Evolutionary conservation across 148 eudicot genomes (phyloP).

Genomic region (Pharnaceum exiguum): DNA sequence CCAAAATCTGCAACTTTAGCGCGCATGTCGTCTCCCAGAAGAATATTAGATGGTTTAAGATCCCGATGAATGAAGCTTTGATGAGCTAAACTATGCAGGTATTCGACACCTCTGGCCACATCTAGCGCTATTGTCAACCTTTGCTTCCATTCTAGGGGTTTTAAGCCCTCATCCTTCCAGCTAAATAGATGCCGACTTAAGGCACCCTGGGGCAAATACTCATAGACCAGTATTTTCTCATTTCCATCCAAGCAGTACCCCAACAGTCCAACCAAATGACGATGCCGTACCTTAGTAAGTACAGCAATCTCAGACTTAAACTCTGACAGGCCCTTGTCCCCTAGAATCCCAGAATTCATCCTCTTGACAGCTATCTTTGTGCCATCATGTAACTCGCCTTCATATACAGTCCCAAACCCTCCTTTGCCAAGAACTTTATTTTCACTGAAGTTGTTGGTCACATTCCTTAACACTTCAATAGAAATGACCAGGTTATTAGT

Average conservation of each 20-base stretch:
- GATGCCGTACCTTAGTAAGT: conserved; percentile 64
- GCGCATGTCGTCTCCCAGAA: conserved; percentile 67
- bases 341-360: conserved; percentile 63
- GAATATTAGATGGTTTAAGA: conserved; percentile 76
- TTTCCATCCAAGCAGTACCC: conserved; percentile 77
- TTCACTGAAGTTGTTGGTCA: conserved; percentile 64
- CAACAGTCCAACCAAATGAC: conserved; percentile 62
- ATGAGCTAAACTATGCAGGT: conserved; percentile 71
- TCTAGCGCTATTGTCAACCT: conserved; percentile 63
- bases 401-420: conserved; percentile 82
- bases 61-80: conserved; percentile 83
- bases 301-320: conserved; percentile 72
- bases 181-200: conserved; percentile 51
- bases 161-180: conserved; percentile 52
- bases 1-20: conserved; percentile 91
- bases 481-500: conserved; percentile 49
- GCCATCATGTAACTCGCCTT: conserved; percentile 65
- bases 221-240: conserved; percentile 71
- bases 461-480: conserved; percentile 50
- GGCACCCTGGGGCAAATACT: conserved; percentile 76
- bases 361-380: conserved; percentile 76
- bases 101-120: conserved; percentile 85
- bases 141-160: conserved; percentile 70
- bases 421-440: conserved; percentile 61
- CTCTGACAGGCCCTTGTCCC: conserved; percentile 65